phyloP scores from a whole-genome alignment of 768 basidiomycete species.

The Pleurotus citrinopileatus region DNA sequence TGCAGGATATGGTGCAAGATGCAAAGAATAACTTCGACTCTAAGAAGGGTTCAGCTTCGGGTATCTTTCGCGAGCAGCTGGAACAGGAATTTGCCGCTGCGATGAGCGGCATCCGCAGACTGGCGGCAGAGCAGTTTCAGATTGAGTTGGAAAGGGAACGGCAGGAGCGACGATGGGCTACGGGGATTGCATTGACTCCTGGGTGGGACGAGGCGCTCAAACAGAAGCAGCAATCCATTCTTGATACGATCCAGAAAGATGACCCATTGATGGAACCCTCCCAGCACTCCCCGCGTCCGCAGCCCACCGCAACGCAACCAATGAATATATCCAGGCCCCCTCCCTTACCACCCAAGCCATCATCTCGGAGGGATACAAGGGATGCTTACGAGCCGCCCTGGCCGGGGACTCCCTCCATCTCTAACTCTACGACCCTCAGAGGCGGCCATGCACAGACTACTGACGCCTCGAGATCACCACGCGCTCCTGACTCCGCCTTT shows the following conservation, averaged over 20 bases:
- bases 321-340: background rate
- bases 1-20: constrained; percentile 48
- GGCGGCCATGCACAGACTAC: background rate
- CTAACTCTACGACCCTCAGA: background rate
- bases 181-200: constrained; percentile 29
- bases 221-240: constrained; percentile 39
- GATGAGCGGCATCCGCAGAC: constrained; percentile 39
- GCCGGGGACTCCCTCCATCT: background rate
- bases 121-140: constrained; percentile 46
- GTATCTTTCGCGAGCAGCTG: constrained; percentile 29
- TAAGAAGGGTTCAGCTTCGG: constrained; percentile 30
- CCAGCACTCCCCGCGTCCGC: background rate
- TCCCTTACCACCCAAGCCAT: background rate
- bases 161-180: constrained; percentile 46
- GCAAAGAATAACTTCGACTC: constrained; percentile 56
- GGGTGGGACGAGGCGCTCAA: constrained; percentile 27
- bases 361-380: background rate
- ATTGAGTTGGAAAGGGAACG: constrained; percentile 45
- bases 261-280: constrained; percentile 18
- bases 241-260: constrained; percentile 45
- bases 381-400: background rate
- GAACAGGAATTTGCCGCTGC: constrained; percentile 33
- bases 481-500: background rate
- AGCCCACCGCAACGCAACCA: background rate
- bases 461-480: background rate